phyloP scores from a whole-genome alignment of 805 yeast genomes.

The Saturnispora dispora region DNA sequence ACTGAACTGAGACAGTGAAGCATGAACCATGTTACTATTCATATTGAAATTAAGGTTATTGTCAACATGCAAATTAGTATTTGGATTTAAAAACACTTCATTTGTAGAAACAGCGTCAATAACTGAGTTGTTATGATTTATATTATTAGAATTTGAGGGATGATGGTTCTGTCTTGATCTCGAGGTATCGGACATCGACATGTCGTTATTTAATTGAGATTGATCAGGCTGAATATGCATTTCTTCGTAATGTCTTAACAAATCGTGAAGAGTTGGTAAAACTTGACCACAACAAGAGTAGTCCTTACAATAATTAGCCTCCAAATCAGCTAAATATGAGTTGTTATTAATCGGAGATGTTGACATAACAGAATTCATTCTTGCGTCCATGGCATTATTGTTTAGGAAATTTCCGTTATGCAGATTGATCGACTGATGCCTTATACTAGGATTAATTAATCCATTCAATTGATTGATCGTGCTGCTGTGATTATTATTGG shows the following conservation, averaged over 20 bases:
- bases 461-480: background rate
- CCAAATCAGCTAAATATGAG: conserved; percentile 83
- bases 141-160: background rate
- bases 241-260: conserved; percentile 91
- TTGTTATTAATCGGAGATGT: conserved; percentile 59
- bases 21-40: conserved; percentile 12
- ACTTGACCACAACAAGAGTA: conserved; percentile 92
- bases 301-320: conserved; percentile 94
- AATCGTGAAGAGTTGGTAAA: conserved; percentile 87
- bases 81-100: conserved; percentile 62
- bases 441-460: background rate
- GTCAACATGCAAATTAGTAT: conserved; percentile 9
- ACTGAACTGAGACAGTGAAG: conserved; percentile 15
- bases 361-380: conserved; percentile 26
- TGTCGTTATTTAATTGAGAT: conserved; percentile 15
- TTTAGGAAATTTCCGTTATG: conserved; percentile 14
- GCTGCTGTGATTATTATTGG: conserved; percentile 2
- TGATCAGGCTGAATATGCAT: conserved; percentile 69
- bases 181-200: conserved; percentile 22
- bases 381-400: conserved; percentile 19
- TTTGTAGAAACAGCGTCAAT: conserved; percentile 89
- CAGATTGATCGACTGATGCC: conserved; percentile 14
- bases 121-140: conserved; percentile 38
- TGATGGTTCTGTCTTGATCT: conserved; percentile 25
- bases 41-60: conserved; percentile 7